Percentiles rank a stretch among this genome's conserved stretches.
These are phyloP conservation scores for Endotrypanum monterogeii DNA, from an alignment of 208 protist genomes.

Conservation along the genomic window DNA sequence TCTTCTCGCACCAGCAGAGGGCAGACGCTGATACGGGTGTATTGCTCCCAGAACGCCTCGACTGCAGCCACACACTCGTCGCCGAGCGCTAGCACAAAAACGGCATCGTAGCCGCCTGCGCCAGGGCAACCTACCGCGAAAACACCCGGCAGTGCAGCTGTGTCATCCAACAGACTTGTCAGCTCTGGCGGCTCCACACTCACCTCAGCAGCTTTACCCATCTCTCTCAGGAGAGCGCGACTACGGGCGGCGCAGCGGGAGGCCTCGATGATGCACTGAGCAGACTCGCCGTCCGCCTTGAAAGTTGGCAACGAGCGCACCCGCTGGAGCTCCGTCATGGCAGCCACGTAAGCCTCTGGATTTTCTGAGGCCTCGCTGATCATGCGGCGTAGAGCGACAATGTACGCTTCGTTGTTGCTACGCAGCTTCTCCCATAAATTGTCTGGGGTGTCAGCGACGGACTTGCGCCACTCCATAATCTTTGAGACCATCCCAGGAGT, in stretches of 20 bases:
- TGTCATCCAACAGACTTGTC: slow-evolving; percentile 82
- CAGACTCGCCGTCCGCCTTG: slow-evolving; percentile 9
- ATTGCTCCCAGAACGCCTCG: slow-evolving; percentile 80
- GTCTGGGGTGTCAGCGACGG: slow-evolving; percentile 35
- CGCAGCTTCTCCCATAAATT: slow-evolving; percentile 78
- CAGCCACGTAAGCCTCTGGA: slow-evolving; percentile 28
- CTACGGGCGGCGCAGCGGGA: slow-evolving; percentile 41
- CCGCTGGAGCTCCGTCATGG: slow-evolving; percentile 29
- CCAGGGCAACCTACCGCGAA: slow-evolving; percentile 94
- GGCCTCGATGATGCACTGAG: slow-evolving; percentile 49
- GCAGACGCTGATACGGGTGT: slow-evolving; percentile 63
- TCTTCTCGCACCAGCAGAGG: slow-evolving; percentile 84
- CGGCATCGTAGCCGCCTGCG: slow-evolving; percentile 94
- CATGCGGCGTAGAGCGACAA: slow-evolving; percentile 49
- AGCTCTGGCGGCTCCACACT: slow-evolving; percentile 89
- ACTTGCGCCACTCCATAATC: slow-evolving; percentile 90
- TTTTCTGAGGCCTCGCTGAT: slow-evolving; percentile 25
- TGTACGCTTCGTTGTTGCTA: slow-evolving; percentile 72
- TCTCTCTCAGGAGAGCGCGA: slow-evolving; percentile 61
- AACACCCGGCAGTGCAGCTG: slow-evolving; percentile 82
- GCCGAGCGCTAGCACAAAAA: slow-evolving; percentile 89
- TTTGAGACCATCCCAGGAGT: slow-evolving; percentile 95
- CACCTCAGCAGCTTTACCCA: slow-evolving; percentile 82
- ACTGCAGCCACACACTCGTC: slow-evolving; percentile 56
- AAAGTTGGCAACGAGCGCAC: slow-evolving; percentile 4